phyloP scores from a whole-genome alignment of 129 eudicot species.

The Erigeron canadensis region DNA sequence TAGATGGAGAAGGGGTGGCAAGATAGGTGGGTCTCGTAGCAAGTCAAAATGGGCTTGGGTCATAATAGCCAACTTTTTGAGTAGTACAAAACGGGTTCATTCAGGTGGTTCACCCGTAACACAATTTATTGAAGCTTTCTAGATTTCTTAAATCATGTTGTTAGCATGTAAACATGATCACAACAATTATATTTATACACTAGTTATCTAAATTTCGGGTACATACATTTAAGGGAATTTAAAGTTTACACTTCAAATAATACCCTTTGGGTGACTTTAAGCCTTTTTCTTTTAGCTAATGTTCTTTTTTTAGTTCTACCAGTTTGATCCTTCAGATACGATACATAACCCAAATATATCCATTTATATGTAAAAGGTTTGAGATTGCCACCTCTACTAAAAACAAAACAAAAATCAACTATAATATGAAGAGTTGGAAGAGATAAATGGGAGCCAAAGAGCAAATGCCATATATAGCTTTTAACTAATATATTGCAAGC shows the following conservation, averaged over 20 bases:
- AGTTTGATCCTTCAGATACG: background rate
- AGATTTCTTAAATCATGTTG: background rate
- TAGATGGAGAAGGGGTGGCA: background rate
- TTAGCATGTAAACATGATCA: background rate
- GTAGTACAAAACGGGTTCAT: background rate
- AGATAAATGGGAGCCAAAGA: background rate
- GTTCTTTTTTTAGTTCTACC: no score
- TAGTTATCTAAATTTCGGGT: background rate
- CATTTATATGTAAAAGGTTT: background rate
- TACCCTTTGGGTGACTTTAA: background rate
- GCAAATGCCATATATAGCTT: background rate
- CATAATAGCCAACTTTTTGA: background rate
- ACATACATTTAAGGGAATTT: background rate
- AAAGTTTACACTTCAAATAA: background rate
- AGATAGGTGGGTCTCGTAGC: background rate
- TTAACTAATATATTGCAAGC: background rate
- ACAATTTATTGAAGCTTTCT: background rate
- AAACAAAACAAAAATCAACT: background rate
- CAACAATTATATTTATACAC: background rate
- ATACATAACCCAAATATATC: background rate
- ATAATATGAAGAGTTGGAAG: background rate
- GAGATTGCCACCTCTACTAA: constrained; percentile 2
- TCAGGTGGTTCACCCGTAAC: background rate
- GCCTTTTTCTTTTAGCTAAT: background rate
- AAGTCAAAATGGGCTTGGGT: background rate